Evolutionary conservation across 768 basidiomycete genomes (phyloP).

Genomic region (Tricholoma flavovirens): DNA sequence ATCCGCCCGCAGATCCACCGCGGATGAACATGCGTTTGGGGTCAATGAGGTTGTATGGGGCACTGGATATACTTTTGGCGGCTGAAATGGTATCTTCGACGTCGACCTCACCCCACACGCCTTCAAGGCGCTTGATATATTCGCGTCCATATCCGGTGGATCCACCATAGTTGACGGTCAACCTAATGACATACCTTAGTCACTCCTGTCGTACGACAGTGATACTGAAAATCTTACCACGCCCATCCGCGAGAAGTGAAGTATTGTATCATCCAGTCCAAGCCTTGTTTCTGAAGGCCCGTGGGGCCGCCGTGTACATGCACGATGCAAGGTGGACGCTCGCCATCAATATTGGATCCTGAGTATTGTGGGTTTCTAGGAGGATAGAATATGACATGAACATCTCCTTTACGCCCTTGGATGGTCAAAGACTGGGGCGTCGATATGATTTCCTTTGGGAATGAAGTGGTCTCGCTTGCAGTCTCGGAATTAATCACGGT

Average conservation of each 20-base stretch:
- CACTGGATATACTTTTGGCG: slow-evolving; percentile 39
- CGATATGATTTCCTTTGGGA: slow-evolving; percentile 37
- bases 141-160: slow-evolving; percentile 67
- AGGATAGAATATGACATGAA: slow-evolving; percentile 62
- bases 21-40: slow-evolving; percentile 58
- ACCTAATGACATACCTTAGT: slow-evolving; percentile 29
- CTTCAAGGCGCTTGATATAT: slow-evolving; percentile 57
- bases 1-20: slow-evolving; percentile 72
- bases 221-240: slow-evolving; percentile 38
- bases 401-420: slow-evolving; percentile 26
- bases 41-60: slow-evolving; percentile 54
- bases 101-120: slow-evolving; percentile 73
- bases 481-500: slow-evolving; percentile 15
- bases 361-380: slow-evolving; percentile 60
- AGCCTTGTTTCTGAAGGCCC: slow-evolving; percentile 33
- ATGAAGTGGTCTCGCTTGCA: slow-evolving; percentile 8
- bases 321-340: slow-evolving; percentile 65
- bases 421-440: slow-evolving; percentile 39
- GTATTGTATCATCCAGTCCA: slow-evolving; percentile 53
- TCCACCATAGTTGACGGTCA: slow-evolving; percentile 76
- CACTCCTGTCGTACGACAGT: not conserved
- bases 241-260: slow-evolving; percentile 69
- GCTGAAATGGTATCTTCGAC: slow-evolving; percentile 61
- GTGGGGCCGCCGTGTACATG: slow-evolving; percentile 74
- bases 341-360: slow-evolving; percentile 39